phyloP scores from a whole-genome alignment of 345 rosid genomes.

The Eucalyptus pauciflora region DNA sequence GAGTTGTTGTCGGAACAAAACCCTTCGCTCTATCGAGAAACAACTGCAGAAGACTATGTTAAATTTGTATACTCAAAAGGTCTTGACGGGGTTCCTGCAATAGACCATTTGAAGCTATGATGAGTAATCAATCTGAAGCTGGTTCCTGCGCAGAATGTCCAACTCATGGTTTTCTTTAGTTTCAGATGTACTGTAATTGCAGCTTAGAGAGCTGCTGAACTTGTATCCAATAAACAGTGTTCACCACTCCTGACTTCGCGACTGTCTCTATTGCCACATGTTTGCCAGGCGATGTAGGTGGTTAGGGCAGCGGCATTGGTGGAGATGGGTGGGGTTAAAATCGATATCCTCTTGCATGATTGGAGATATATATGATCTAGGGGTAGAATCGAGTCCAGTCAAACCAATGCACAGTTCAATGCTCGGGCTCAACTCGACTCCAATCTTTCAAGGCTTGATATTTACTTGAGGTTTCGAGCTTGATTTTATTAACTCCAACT shows the following conservation, averaged over 20 bases:
- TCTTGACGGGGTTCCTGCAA: not conserved
- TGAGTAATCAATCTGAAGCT: not conserved
- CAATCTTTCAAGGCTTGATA: not conserved
- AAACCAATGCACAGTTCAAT: not conserved
- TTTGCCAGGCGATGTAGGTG: not conserved
- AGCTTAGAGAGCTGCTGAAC: not conserved
- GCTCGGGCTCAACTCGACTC: not conserved
- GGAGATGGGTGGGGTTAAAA: not conserved
- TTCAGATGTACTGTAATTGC: not conserved
- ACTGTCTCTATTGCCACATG: not conserved
- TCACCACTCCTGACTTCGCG: not conserved
- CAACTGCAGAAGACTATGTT: conserved; percentile 5
- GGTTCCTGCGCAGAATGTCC: not conserved
- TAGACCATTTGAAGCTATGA: conserved; percentile 6
- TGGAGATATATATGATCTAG: not conserved
- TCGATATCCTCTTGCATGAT: not conserved
- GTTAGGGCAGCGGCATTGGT: not conserved
- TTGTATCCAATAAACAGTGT: not conserved
- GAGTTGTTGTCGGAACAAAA: conserved; percentile 15
- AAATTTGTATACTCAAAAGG: not conserved
- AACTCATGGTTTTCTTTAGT: not conserved
- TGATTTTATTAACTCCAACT: not conserved
- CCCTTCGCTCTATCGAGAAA: conserved; percentile 14
- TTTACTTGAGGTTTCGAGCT: not conserved
- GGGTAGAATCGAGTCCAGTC: not conserved